Evolutionary conservation across 345 rosid genomes (phyloP), one percentile per base, ranked within the genome.

Genomic region (Populus tremula): DNA sequence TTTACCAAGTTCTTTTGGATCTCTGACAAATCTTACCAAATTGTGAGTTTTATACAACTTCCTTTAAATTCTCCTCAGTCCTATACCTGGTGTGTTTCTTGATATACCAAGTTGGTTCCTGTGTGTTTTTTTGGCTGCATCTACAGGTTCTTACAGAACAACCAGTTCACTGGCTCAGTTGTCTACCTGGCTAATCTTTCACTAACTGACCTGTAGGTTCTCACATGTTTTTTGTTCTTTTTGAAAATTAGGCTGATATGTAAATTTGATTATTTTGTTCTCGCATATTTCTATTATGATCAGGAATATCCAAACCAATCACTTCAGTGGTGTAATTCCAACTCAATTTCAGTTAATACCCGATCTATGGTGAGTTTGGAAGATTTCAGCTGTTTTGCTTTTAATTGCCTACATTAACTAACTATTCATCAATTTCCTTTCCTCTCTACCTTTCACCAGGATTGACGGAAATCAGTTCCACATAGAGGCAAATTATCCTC

Each of bases 121-220:
- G 17, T 43, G 18, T 69, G 8, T 38, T 49, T 2, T 39, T 66
- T 76, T 67, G 56, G 59, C 36, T 67, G 17, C n/a, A 29, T 73
- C 62, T 75, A 70, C 89, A 96, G 98, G 88, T 91, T 85, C 87
- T 85, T 96, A 84, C 96, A 87, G 90, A 89, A 84, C 77, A 96
- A 96, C 87, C 83, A 78, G 59, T 91, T 95, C 73, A 90, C 99
- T 16, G 99, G 99, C 88, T 94, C 99, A 29, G 91, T 95, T 85
- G 72, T 85, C 71, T 91, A 89, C 85, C 92, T 95, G 69, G 77
- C 96, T 67, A 80, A 87, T 76, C 96, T 95, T 80, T 92, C 92
- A 74, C 88, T 93, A 79, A 81, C 73, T 75, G 86, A 93, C 84
- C 87, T 95, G 99, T 95, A 89, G 13, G 91, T 82, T 73, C 76